Conservation (phyloP, 257 asterid genomes). For the Solanum chmielewskii region DNA sequence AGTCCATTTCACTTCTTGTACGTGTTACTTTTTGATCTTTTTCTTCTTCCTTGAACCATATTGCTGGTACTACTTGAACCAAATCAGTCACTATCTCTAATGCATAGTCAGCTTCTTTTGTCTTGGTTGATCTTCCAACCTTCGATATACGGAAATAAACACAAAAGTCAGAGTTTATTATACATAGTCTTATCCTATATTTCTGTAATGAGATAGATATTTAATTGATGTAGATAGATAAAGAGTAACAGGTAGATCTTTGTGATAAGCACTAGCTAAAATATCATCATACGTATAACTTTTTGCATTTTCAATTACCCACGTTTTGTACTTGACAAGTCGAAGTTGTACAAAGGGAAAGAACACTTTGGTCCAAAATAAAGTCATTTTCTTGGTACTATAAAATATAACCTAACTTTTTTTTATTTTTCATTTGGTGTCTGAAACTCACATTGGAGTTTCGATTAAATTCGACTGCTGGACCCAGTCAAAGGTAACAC, state of each 20-base stretch:
- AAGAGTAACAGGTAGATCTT: background rate
- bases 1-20: conserved; percentile 39
- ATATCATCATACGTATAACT: background rate
- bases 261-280: background rate
- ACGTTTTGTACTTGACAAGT: background rate
- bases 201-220: background rate
- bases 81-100: conserved; percentile 34
- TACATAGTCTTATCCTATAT: background rate
- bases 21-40: conserved; percentile 9
- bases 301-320: background rate
- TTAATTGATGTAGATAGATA: background rate
- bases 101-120: conserved; percentile 67
- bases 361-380: background rate
- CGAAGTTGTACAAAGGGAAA: background rate
- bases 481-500: accelerated
- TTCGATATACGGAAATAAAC: background rate
- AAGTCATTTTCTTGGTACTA: background rate
- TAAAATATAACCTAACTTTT: background rate
- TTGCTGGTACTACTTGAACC: conserved; percentile 56
- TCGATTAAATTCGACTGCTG: accelerated
- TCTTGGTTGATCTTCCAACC: conserved; percentile 60
- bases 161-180: background rate
- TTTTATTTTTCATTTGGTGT: accelerated
- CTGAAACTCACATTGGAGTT: accelerated
- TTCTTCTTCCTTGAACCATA: conserved; percentile 38